Base-by-base conservation (phyloP, 78 protist genomes). In the Tieghemostelium lacteum region DNA sequence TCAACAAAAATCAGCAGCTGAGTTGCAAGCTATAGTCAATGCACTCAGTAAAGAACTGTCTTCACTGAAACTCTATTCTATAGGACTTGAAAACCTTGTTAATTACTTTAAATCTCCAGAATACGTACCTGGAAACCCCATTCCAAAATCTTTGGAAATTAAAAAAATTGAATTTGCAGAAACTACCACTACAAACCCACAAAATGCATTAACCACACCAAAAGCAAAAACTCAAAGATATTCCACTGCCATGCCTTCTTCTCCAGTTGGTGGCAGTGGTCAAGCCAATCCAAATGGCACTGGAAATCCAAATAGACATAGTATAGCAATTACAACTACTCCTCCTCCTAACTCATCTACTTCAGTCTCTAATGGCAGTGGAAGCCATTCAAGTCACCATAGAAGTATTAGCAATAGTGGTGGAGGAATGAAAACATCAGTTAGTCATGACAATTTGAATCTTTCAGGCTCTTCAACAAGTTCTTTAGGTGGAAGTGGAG, bases 21-120 rank as follows among this genome's bases (percentile, higher is more conserved):
- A 87, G 49, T 61, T 93, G 36, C 86, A 83, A 45, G 69, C 92
- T 3, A 70, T 75, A 26, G 73, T 93, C 0, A 57, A 52, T 50
- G 69, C 73, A 5, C 54, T 85, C 19, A 86, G 63, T 5, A 73
- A 77, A 40, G 95, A 92, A 33, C 85, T 92, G 42, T 37, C 58
- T 22, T 66, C 52, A 8, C 31, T 89, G 50, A 88, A 88, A 37
- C 55, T 52, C 40, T 88, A 88, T 52, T 75, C 93, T 40, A 24
- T 69, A 4, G 52, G 73, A 19, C 42, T 83, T 8, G 91, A 83
- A 14, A 83, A 83, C 29, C 45, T 66, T 39, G 72, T 83, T 22
- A 73, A 83, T 24, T 69, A 83, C 60, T 67, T 83, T 73, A 66
- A 69, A 45, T 83, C 91, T 5, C 70, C 88, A 26, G 39, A 70